Evolutionary conservation across 257 asterid species (phyloP).

Genomic region (Penstemon eatonii): DNA sequence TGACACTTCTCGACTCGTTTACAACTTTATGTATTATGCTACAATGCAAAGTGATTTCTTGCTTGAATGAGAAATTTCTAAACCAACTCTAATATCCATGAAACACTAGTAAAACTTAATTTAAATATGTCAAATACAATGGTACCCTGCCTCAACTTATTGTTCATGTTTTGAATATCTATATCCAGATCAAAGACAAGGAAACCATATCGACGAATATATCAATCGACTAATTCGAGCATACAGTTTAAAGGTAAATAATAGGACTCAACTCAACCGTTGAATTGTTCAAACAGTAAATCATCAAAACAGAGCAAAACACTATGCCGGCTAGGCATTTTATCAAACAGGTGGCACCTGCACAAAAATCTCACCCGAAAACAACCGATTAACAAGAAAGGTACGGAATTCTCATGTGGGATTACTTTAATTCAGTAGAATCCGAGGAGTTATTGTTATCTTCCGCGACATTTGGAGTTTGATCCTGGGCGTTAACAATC

Average conservation of each 20-base stretch:
- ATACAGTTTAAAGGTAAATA: neutral
- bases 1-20: no score
- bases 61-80: no score
- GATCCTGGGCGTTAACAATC: slow-evolving; percentile 41
- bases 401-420: slow-evolving; percentile 32
- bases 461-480: slow-evolving; percentile 15
- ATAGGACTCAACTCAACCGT: neutral
- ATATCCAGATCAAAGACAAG: no score
- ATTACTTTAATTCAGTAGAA: slow-evolving; percentile 23
- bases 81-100: no score
- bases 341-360: slow-evolving; percentile 32
- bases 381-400: neutral
- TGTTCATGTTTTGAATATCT: no score
- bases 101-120: no score
- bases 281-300: neutral
- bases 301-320: neutral
- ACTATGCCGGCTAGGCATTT: slow-evolving; percentile 20
- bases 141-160: no score
- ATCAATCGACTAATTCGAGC: neutral
- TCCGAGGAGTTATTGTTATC: slow-evolving; percentile 16
- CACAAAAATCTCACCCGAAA: neutral
- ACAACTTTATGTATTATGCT: no score
- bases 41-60: no score
- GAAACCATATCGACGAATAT: no score
- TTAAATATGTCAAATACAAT: no score